Conservation (phyloP, 352 stramenopile genomes). For the Phytopythium boreale region DNA sequence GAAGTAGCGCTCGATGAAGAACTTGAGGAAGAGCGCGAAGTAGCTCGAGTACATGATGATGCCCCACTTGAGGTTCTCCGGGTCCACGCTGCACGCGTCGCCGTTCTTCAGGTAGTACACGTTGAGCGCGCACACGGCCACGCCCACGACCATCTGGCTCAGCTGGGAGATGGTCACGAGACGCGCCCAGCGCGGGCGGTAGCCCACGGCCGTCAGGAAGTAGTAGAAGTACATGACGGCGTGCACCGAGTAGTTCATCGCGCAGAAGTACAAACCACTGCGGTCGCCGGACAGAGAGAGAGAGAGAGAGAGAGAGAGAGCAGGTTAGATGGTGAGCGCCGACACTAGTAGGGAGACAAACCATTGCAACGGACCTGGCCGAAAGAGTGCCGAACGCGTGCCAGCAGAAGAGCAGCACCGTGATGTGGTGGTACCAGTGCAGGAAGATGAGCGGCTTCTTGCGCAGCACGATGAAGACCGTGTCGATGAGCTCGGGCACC, state of each 20-base stretch:
- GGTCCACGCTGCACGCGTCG: conserved; percentile 69
- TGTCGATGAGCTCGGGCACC: conserved; percentile 95
- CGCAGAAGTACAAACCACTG: conserved; percentile 95
- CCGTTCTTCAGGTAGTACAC: conserved; percentile 80
- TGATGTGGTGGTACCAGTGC: conserved; percentile 99
- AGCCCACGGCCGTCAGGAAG: conserved; percentile 85
- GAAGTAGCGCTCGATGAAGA: conserved; percentile 89
- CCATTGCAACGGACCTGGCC: conserved; percentile 44
- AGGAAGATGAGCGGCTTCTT: conserved; percentile 97
- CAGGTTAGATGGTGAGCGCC: not conserved
- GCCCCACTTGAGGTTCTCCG: conserved; percentile 85
- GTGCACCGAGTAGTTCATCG: conserved; percentile 98
- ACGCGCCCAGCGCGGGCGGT: conserved; percentile 68
- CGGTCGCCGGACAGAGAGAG: conserved; percentile 2
- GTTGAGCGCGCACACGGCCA: conserved; percentile 66
- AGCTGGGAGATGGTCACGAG: conserved; percentile 91
- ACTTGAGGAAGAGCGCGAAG: conserved; percentile 92
- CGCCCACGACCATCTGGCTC: conserved; percentile 82
- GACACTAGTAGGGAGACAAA: not conserved
- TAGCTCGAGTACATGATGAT: conserved; percentile 95
- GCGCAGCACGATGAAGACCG: conserved; percentile 96
- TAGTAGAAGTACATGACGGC: conserved; percentile 98
- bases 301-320: too few species aligned
- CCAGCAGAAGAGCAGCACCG: conserved; percentile 97
- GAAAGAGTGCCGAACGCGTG: conserved; percentile 93